Evolutionary conservation across 176 grass and related monocot genomes (phyloP).

Genomic region (Juncus effusus): DNA sequence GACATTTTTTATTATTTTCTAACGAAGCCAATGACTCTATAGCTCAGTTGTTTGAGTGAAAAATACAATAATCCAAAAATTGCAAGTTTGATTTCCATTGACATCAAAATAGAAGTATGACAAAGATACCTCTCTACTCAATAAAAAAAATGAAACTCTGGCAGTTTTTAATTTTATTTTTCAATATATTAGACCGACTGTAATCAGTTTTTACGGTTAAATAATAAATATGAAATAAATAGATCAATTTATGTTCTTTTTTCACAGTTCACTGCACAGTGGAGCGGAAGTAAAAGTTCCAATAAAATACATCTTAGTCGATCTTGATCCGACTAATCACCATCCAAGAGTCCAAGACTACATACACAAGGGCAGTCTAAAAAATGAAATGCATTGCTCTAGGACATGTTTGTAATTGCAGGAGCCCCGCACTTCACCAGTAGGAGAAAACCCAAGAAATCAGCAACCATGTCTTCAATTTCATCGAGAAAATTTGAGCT

Average conservation of each 20-base stretch:
- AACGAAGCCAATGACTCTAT: too few species aligned
- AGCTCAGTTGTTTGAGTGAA: too few species aligned
- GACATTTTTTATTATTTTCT: too few species aligned
- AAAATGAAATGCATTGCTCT: slow-evolving; percentile 36
- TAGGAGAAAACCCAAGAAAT: slow-evolving; percentile 39
- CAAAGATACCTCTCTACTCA: too few species aligned
- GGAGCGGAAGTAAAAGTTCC: slow-evolving; percentile 21
- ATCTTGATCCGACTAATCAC: slow-evolving; percentile 28
- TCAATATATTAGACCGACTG: not conserved
- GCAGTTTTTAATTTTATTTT: too few species aligned
- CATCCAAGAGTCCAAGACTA: slow-evolving; percentile 30
- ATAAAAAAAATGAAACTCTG: too few species aligned
- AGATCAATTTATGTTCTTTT: not conserved
- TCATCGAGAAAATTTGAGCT: slow-evolving; percentile 26
- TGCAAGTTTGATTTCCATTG: too few species aligned
- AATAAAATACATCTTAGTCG: slow-evolving; percentile 30
- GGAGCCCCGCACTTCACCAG: slow-evolving; percentile 37
- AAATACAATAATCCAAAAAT: too few species aligned
- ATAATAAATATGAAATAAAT: not conserved
- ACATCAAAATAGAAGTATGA: too few species aligned
- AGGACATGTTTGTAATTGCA: slow-evolving; percentile 30
- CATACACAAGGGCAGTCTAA: slow-evolving; percentile 42
- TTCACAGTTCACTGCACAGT: slow-evolving; percentile 30
- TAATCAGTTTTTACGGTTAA: not conserved
- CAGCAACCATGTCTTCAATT: slow-evolving; percentile 32